Evolutionary conservation across 257 asterid species (phyloP).

Genomic region (Fraxinus excelsior): DNA sequence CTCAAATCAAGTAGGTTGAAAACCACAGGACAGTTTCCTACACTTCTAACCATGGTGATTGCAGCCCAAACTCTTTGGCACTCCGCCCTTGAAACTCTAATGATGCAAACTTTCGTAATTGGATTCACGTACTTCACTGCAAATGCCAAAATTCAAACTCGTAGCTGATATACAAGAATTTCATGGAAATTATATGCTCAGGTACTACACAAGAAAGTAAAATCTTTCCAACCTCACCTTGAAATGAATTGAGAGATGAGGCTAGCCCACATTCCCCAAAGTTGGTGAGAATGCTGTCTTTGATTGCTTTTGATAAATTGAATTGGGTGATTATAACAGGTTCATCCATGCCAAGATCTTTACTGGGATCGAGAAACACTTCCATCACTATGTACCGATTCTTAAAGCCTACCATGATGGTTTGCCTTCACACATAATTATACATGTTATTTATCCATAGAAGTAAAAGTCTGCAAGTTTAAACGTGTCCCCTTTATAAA

Average conservation of each 20-base stretch:
- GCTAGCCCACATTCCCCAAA: constrained; percentile 96
- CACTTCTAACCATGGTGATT: constrained; percentile 68
- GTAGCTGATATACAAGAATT: background rate
- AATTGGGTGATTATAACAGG: constrained; percentile 70
- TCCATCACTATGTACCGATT: constrained; percentile 87
- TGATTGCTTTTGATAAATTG: constrained; percentile 63
- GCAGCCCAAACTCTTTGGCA: constrained; percentile 78
- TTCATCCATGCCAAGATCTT: constrained; percentile 52
- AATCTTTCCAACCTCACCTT: constrained; percentile 48
- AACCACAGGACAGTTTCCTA: constrained; percentile 76
- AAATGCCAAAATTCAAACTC: background rate
- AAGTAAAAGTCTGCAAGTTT: background rate
- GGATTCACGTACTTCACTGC: constrained; percentile 94
- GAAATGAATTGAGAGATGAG: constrained; percentile 63
- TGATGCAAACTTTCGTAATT: constrained; percentile 70
- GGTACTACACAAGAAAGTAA: background rate
- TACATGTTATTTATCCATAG: background rate
- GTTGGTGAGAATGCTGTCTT: constrained; percentile 69
- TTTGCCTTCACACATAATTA: constrained; percentile 31
- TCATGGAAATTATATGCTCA: constrained; percentile 3
- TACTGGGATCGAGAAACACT: constrained; percentile 82
- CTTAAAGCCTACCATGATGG: constrained; percentile 82
- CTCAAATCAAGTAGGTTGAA: constrained; percentile 81
- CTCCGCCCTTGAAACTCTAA: constrained; percentile 76
- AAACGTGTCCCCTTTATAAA: too few species aligned